A percentile compares a stretch with the other conserved stretches of the same genome.
phyloP scores from a whole-genome alignment of 1,139 yeast species.

The Keqinozyma sinolaborantium region DNA sequence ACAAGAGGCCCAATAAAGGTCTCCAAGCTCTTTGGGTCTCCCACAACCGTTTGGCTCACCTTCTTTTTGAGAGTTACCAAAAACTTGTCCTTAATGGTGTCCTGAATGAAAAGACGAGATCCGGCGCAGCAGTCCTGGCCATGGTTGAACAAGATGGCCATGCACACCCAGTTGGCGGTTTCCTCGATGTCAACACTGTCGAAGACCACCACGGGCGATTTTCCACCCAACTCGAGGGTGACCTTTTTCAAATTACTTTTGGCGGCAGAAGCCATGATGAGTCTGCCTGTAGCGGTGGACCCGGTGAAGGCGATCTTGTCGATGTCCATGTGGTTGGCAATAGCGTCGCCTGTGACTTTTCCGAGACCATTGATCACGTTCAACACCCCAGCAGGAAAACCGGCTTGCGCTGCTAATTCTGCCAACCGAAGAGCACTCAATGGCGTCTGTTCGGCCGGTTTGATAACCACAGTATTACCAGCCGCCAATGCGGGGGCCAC shows the following conservation, averaged over 20 bases:
- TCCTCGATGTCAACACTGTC: slow-evolving; percentile 23
- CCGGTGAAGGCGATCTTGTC: slow-evolving; percentile 36
- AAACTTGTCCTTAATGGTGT: slow-evolving; percentile 57
- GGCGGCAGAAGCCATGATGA: slow-evolving; percentile 30
- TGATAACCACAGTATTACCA: slow-evolving; percentile 31
- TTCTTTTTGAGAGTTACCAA: slow-evolving; percentile 30
- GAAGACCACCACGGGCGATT: slow-evolving; percentile 29
- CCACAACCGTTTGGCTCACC: slow-evolving; percentile 30
- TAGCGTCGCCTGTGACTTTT: slow-evolving; percentile 27
- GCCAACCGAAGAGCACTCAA: slow-evolving; percentile 30
- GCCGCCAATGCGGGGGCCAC: slow-evolving; percentile 33
- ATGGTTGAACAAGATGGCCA: slow-evolving; percentile 51
- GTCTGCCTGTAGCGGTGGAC: slow-evolving; percentile 32
- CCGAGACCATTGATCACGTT: slow-evolving; percentile 33
- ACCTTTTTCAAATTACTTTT: slow-evolving; percentile 29
- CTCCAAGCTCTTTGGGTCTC: slow-evolving; percentile 61
- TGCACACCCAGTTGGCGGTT: slow-evolving; percentile 41
- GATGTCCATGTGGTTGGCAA: slow-evolving; percentile 26
- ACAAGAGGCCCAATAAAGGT: slow-evolving; percentile 77
- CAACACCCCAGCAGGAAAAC: slow-evolving; percentile 31
- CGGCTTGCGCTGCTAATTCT: slow-evolving; percentile 24
- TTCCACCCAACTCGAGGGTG: slow-evolving; percentile 34
- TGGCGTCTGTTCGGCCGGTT: slow-evolving; percentile 34
- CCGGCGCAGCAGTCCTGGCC: slow-evolving; percentile 81
- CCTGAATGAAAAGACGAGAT: slow-evolving; percentile 68